Percentiles rank a stretch among this genome's conserved stretches.
Evolutionary conservation across 805 yeast genomes (phyloP).

Genomic region (Pichia kluyveri): DNA sequence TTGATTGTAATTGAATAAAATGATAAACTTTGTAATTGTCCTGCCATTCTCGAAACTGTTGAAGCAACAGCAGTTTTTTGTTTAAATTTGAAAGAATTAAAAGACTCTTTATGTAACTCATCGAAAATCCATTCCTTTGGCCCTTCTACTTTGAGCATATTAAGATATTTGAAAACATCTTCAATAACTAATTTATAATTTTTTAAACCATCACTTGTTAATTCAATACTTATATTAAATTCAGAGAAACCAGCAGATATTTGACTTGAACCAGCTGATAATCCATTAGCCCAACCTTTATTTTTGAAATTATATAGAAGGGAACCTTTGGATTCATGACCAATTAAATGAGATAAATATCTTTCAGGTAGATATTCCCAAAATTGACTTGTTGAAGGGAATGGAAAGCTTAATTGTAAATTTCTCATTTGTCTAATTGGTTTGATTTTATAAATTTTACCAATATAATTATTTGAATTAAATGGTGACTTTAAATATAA

Average conservation of each 20-base stretch:
- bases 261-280: slow-evolving; percentile 64
- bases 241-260: slow-evolving; percentile 59
- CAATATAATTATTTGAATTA: slow-evolving; percentile 38
- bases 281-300: slow-evolving; percentile 70
- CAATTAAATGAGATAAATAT: slow-evolving; percentile 73
- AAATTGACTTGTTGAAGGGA: slow-evolving; percentile 62
- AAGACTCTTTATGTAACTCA: slow-evolving; percentile 65
- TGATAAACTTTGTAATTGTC: slow-evolving; percentile 18
- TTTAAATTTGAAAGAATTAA: slow-evolving; percentile 64
- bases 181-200: slow-evolving; percentile 54
- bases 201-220: slow-evolving; percentile 63
- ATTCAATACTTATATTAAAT: slow-evolving; percentile 63
- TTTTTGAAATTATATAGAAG: slow-evolving; percentile 59
- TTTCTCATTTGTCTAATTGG: slow-evolving; percentile 77
- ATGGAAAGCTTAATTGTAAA: slow-evolving; percentile 57
- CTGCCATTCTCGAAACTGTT: slow-evolving; percentile 50
- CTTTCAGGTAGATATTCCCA: slow-evolving; percentile 66
- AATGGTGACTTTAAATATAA: slow-evolving; percentile 39
- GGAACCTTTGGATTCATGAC: slow-evolving; percentile 91
- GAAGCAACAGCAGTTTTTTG: slow-evolving; percentile 67
- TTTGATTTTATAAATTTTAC: slow-evolving; percentile 51
- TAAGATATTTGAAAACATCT: slow-evolving; percentile 64
- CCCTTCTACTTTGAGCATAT: slow-evolving; percentile 43
- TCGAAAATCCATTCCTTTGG: slow-evolving; percentile 75
- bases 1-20: slow-evolving; percentile 18